A percentile compares a stretch with the other conserved stretches of the same genome.
phyloP scores from a whole-genome alignment of 768 basidiomycete genomes.

The Calvatia gigantea region DNA sequence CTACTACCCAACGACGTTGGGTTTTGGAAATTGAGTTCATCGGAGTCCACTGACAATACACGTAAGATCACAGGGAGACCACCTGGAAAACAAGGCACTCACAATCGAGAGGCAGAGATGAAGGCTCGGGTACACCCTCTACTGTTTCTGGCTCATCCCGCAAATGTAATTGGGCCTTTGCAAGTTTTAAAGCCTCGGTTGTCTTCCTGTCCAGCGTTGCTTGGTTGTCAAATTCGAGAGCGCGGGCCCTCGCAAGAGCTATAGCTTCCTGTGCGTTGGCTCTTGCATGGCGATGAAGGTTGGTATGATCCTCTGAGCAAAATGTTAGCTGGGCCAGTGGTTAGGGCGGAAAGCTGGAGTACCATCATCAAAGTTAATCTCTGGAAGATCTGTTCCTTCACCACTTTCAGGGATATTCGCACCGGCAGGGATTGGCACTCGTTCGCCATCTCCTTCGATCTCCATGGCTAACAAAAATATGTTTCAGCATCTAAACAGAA shows the following conservation, averaged over 20 bases:
- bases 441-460: slow-evolving; percentile 57
- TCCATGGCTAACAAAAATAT: slow-evolving; percentile 56
- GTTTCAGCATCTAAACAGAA: slow-evolving; percentile 14
- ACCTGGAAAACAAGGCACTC: slow-evolving; percentile 24
- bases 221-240: slow-evolving; percentile 81
- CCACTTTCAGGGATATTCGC: slow-evolving; percentile 54
- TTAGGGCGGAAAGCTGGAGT: slow-evolving; percentile 19
- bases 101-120: slow-evolving; percentile 67
- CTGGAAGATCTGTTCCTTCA: slow-evolving; percentile 51
- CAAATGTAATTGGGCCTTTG: slow-evolving; percentile 49
- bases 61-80: slow-evolving; percentile 5
- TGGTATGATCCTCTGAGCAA: slow-evolving; percentile 76
- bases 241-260: slow-evolving; percentile 70
- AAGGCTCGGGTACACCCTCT: slow-evolving; percentile 23
- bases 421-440: slow-evolving; percentile 46
- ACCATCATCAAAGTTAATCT: slow-evolving; percentile 94
- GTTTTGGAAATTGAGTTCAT: slow-evolving; percentile 99
- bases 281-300: slow-evolving; percentile 80
- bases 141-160: slow-evolving; percentile 42
- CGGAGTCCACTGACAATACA: slow-evolving; percentile 71
- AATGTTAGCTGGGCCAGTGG: slow-evolving; percentile 7
- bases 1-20: slow-evolving; percentile 86
- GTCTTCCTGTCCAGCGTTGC: slow-evolving; percentile 79
- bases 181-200: slow-evolving; percentile 69
- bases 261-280: slow-evolving; percentile 91